Conservation (phyloP, 1,284 basidiomycete species). For the Ustanciosporium gigantosporum region DNA sequence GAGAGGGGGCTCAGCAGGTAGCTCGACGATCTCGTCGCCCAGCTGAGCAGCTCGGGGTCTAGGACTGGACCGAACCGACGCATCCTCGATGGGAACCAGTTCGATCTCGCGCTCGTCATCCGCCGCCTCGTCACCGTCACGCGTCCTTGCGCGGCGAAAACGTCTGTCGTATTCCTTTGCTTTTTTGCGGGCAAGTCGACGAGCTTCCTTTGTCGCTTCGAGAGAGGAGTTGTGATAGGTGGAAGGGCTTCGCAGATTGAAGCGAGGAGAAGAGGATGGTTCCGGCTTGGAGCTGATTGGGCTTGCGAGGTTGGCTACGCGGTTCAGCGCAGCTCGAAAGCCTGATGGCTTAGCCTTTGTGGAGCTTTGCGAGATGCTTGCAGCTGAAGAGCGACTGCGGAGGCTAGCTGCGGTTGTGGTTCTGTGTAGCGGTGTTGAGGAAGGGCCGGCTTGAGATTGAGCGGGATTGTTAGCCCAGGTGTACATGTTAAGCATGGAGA, state of each 20-base stretch:
- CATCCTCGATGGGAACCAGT: background rate
- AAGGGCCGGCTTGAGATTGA: slow-evolving; percentile 7
- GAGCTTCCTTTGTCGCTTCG: slow-evolving; percentile 27
- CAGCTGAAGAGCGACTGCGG: slow-evolving; percentile 2
- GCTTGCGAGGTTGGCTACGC: slow-evolving; percentile 12
- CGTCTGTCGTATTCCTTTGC: slow-evolving; percentile 9
- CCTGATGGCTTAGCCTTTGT: slow-evolving; percentile 5
- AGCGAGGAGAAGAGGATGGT: slow-evolving; percentile 1
- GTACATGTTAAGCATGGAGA: slow-evolving; percentile 23
- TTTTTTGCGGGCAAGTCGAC: slow-evolving; percentile 17
- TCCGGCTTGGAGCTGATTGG: slow-evolving; percentile 12
- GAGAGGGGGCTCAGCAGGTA: slow-evolving; percentile 29
- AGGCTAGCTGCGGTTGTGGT: slow-evolving; percentile 10
- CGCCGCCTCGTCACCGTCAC: slow-evolving; percentile 8
- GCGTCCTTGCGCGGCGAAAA: slow-evolving; percentile 8
- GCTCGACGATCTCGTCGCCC: slow-evolving; percentile 24
- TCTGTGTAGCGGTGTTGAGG: slow-evolving; percentile 10
- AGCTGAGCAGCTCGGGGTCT: slow-evolving; percentile 19
- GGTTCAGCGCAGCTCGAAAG: slow-evolving; percentile 13
- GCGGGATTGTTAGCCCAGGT: slow-evolving; percentile 7
- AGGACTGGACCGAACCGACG: background rate
- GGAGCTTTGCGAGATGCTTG: slow-evolving; percentile 14
- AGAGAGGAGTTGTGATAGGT: slow-evolving; percentile 17
- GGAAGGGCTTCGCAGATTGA: slow-evolving; percentile 1
- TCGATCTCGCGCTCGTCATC: slow-evolving; percentile 7